These are phyloP conservation scores for Fusarium sp. DNA, from an alignment of 2,329 filamentous ascomycete genomes.

Conservation along the genomic window DNA sequence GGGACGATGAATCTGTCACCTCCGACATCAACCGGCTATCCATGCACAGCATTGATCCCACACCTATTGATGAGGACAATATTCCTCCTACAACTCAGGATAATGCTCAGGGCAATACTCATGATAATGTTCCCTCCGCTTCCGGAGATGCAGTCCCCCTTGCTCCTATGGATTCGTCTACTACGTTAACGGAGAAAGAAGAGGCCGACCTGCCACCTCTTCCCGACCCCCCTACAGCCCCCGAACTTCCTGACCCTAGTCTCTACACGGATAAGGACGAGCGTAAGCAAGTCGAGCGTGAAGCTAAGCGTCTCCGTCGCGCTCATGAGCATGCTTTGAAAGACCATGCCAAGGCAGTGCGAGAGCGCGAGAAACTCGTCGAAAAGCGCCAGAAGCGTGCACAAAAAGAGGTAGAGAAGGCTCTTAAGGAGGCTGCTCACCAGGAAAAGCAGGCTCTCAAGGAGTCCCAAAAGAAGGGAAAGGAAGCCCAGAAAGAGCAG, in stretches of 20 bases:
- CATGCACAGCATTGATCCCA: conserved; percentile 58
- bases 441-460: conserved; percentile 52
- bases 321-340: conserved; percentile 77
- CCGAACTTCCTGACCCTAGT: conserved; percentile 66
- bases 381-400: conserved; percentile 66
- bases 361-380: conserved; percentile 72
- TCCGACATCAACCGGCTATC: conserved; percentile 43
- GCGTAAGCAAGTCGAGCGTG: conserved; percentile 78
- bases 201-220: conserved; percentile 52
- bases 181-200: conserved; percentile 7
- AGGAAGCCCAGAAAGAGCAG: conserved; percentile 47
- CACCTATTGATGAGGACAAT: conserved; percentile 53
- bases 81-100: not conserved
- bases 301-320: conserved; percentile 74
- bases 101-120: not conserved
- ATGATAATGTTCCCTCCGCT: not conserved
- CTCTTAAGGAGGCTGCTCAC: conserved; percentile 47
- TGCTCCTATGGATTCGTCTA: conserved; percentile 1
- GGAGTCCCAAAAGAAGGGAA: conserved; percentile 50
- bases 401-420: conserved; percentile 56
- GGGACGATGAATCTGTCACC: conserved; percentile 12
- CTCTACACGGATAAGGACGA: conserved; percentile 74
- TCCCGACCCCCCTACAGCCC: conserved; percentile 65
- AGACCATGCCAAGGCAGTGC: conserved; percentile 74
- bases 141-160: conserved; percentile 3